Conservation (phyloP, 179 eudicot genomes). For the Spinacia oleracea region DNA sequence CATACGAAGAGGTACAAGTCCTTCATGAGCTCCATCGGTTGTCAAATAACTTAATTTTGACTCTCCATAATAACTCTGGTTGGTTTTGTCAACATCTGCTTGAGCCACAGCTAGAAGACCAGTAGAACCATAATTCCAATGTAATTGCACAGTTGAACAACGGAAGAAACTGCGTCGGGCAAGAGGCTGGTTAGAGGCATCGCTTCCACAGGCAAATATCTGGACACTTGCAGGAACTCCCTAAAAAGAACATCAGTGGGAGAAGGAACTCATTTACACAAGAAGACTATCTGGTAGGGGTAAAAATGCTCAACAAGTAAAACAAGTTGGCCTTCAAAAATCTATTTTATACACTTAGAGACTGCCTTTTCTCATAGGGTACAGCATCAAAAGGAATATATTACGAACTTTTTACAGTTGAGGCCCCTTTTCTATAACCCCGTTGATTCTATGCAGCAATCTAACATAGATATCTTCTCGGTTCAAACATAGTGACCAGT, state of each 20-base stretch:
- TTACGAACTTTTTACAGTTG: background rate
- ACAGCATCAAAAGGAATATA: background rate
- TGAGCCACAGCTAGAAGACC: conserved; percentile 90
- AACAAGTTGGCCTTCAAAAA: background rate
- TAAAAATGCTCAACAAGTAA: background rate
- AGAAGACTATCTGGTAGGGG: background rate
- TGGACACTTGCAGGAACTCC: conserved; percentile 96
- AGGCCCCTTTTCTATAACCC: conserved; percentile 4
- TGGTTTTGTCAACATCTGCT: conserved; percentile 95
- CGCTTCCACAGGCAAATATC: conserved; percentile 70
- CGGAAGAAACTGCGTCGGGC: conserved; percentile 94
- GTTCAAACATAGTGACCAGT: background rate
- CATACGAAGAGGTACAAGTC: conserved; percentile 91
- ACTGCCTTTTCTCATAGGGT: background rate
- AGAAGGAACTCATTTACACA: conserved; percentile 10
- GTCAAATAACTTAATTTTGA: conserved; percentile 88
- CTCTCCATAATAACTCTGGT: conserved; percentile 98
- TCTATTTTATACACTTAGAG: background rate
- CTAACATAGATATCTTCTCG: background rate
- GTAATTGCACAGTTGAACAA: conserved; percentile 77
- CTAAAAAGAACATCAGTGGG: conserved; percentile 36
- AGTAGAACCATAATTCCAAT: conserved; percentile 85
- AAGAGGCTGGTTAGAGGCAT: conserved; percentile 65
- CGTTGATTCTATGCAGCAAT: background rate
- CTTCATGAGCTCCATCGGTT: conserved; percentile 82